phyloP scores from a whole-genome alignment of 2,329 filamentous ascomycete species.

The Fusarium sarcochroum region DNA sequence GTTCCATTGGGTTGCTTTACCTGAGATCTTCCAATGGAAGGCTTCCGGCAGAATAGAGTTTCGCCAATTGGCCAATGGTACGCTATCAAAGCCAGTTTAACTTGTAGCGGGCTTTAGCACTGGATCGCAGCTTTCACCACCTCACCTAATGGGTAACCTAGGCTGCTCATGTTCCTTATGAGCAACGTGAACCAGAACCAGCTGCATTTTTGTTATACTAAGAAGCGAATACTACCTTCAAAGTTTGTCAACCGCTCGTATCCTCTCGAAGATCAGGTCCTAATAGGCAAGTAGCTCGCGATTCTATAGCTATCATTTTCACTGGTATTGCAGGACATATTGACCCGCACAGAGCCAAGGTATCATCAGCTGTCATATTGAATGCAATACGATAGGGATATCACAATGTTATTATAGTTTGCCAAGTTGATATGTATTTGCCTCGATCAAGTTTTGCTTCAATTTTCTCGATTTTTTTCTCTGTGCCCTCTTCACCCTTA shows the following conservation, averaged over 20 bases:
- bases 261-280: background rate
- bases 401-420: slow-evolving; percentile 16
- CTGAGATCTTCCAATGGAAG: slow-evolving; percentile 28
- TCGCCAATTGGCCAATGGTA: slow-evolving; percentile 27
- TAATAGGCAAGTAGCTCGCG: background rate
- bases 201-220: slow-evolving; percentile 5
- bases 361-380: slow-evolving; percentile 22
- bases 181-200: background rate
- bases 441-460: background rate
- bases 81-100: background rate
- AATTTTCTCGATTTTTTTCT: slow-evolving; percentile 13
- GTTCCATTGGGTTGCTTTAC: slow-evolving; percentile 38
- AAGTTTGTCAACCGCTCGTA: slow-evolving; percentile 18
- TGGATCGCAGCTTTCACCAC: slow-evolving; percentile 7
- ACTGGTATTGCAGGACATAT: slow-evolving; percentile 13
- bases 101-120: slow-evolving; percentile 3
- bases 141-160: background rate
- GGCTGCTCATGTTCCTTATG: slow-evolving; percentile 12
- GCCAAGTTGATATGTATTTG: slow-evolving; percentile 2
- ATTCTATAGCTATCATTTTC: slow-evolving; percentile 4
- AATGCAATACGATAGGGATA: slow-evolving; percentile 19
- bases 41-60: slow-evolving; percentile 20
- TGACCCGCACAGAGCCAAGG: background rate
- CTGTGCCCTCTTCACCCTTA: background rate
- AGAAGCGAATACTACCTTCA: slow-evolving; percentile 24